phyloP scores from a whole-genome alignment of 805 yeast species.

The Schwanniomyces occidentalis region DNA sequence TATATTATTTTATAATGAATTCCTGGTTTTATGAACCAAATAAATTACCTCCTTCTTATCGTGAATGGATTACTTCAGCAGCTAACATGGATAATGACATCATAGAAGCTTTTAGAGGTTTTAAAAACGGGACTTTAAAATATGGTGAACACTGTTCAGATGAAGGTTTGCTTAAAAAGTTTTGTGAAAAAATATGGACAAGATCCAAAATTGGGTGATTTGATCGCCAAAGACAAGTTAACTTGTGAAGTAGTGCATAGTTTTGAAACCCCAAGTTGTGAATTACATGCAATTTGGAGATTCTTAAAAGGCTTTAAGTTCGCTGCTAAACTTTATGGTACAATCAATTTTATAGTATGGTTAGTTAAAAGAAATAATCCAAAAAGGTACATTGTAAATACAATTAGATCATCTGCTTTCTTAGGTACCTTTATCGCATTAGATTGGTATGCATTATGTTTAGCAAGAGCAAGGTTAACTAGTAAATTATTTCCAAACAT shows the following conservation, averaged over 20 bases:
- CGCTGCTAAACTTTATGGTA: conserved; percentile 36
- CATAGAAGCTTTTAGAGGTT: conserved; percentile 27
- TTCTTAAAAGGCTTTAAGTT: conserved; percentile 34
- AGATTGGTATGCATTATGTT: conserved; percentile 43
- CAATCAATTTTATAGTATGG: conserved; percentile 30
- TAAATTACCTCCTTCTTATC: conserved; percentile 42
- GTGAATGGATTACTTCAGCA: conserved; percentile 48
- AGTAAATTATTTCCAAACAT: conserved; percentile 32
- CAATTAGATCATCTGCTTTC: conserved; percentile 38
- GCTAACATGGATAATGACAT: conserved; percentile 48
- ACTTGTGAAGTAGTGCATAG: conserved; percentile 40
- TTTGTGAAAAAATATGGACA: conserved; percentile 33
- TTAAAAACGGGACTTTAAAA: conserved; percentile 27
- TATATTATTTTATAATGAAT: conserved; percentile 34
- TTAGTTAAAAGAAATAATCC: conserved; percentile 5
- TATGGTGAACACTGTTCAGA: conserved; percentile 36
- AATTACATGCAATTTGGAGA: conserved; percentile 38
- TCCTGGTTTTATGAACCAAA: conserved; percentile 42
- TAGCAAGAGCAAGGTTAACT: conserved; percentile 32
- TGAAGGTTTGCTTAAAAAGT: conserved; percentile 26
- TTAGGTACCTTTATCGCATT: conserved; percentile 35
- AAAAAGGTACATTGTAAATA: conserved; percentile 6
- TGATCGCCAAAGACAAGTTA: conserved; percentile 14
- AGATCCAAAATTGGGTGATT: conserved; percentile 31
- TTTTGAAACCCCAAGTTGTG: conserved; percentile 32